These are phyloP conservation scores for Aurinia saxatilis DNA, from an alignment of 345 rosid species.

Conservation along the genomic window DNA sequence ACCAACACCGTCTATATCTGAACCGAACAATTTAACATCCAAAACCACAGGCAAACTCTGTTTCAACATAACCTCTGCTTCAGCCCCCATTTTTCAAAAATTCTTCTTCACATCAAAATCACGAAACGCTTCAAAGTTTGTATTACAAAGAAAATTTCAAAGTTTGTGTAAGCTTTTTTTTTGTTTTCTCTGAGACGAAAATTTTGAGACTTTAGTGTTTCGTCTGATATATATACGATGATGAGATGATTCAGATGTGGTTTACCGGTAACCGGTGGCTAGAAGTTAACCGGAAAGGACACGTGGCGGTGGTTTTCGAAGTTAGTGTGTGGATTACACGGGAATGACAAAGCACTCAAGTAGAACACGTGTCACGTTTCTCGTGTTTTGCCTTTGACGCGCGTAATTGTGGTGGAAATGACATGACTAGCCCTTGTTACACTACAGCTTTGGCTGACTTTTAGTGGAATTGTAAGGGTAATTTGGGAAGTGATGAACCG, in stretches of 20 bases:
- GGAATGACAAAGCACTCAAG: background rate
- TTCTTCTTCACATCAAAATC: background rate
- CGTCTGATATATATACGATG: slow-evolving; percentile 1
- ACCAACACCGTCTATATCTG: slow-evolving; percentile 1
- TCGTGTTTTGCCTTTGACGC: slow-evolving; percentile 23
- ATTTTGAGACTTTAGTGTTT: background rate
- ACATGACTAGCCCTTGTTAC: slow-evolving; percentile 22
- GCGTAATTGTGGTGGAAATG: slow-evolving; percentile 10
- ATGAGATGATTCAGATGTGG: background rate
- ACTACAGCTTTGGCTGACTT: background rate
- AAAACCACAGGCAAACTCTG: slow-evolving; percentile 46
- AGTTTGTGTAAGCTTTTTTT: background rate
- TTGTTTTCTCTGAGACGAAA: slow-evolving; percentile 12
- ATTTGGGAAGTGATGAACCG: background rate
- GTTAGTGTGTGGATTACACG: slow-evolving; percentile 11
- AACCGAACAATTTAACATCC: slow-evolving; percentile 36
- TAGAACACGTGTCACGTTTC: slow-evolving; percentile 30
- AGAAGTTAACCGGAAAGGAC: slow-evolving; percentile 11
- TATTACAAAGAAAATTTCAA: background rate
- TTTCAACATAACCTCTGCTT: slow-evolving; percentile 48
- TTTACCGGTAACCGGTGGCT: slow-evolving; percentile 33
- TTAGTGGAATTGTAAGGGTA: slow-evolving; percentile 24
- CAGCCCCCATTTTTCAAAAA: slow-evolving; percentile 55
- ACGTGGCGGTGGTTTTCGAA: slow-evolving; percentile 31
- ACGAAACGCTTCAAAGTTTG: background rate